These are phyloP conservation scores for Apiospora aurea DNA, from an alignment of 2,329 filamentous ascomycete genomes.

Conservation along the genomic window DNA sequence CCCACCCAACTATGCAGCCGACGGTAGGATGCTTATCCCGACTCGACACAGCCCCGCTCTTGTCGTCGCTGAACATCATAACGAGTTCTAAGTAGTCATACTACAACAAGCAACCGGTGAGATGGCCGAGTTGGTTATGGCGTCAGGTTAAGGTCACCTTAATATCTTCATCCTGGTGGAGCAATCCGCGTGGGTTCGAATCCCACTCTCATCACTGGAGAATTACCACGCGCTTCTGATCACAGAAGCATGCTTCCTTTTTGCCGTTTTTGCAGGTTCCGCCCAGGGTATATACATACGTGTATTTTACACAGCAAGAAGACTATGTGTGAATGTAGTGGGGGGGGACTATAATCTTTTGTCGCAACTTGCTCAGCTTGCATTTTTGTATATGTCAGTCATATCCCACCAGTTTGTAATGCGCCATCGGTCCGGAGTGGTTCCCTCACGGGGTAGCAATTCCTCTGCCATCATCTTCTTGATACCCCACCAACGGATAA, in stretches of 20 bases:
- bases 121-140: constrained; percentile 23
- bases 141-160: constrained; percentile 23
- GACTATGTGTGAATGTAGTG: background rate
- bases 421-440: background rate
- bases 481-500: background rate
- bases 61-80: background rate
- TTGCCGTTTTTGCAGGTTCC: background rate
- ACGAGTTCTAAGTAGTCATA: fast-evolving
- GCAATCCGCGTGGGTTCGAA: constrained; percentile 39
- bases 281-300: too few relatives aligned
- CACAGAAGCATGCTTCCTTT: background rate
- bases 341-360: background rate
- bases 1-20: background rate
- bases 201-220: constrained; percentile 36
- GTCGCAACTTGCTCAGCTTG: background rate
- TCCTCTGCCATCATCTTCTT: background rate
- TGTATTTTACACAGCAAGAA: too few relatives aligned
- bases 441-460: background rate
- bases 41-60: background rate
- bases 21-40: background rate
- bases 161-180: constrained; percentile 25
- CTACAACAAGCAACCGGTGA: constrained; percentile 10
- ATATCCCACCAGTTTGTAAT: background rate
- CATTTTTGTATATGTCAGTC: background rate
- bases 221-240: background rate